Conservation (phyloP, 2,329 filamentous ascomycete species). For the Penicillium italicum region DNA sequence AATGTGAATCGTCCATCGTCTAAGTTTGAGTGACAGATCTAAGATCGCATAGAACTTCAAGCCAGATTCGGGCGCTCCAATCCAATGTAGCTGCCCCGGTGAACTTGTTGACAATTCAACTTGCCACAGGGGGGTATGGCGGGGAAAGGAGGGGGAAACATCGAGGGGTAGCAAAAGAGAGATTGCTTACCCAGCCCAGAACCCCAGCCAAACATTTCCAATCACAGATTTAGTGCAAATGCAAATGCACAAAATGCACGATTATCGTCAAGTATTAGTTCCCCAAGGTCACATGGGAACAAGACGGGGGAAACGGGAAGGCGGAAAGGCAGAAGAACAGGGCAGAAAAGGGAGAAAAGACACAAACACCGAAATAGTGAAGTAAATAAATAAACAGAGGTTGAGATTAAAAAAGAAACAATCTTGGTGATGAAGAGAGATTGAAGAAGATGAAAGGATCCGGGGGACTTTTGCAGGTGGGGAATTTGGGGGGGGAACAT, state of each 20-base stretch:
- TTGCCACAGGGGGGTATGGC: neutral
- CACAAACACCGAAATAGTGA: neutral
- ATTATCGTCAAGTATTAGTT: slow-evolving; percentile 3
- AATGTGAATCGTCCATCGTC: neutral
- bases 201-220: slow-evolving; percentile 35
- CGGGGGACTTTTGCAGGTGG: slow-evolving; percentile 8
- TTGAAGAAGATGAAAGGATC: neutral
- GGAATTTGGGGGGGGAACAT: neutral
- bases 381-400: neutral
- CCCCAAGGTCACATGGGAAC: slow-evolving; percentile 3
- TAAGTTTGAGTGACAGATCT: neutral
- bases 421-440: neutral
- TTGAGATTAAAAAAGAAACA: neutral
- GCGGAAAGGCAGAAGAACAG: neutral
- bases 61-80: neutral
- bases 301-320: neutral
- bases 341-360: neutral
- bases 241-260: slow-evolving; percentile 8
- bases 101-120: neutral
- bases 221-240: slow-evolving; percentile 1
- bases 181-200: slow-evolving; percentile 30
- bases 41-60: neutral
- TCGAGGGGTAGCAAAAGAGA: slow-evolving; percentile 3
- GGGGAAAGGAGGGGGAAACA: neutral
- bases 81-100: neutral